phyloP scores from a whole-genome alignment of 2,329 filamentous ascomycete species.

The Tolypocladium endophyticum region DNA sequence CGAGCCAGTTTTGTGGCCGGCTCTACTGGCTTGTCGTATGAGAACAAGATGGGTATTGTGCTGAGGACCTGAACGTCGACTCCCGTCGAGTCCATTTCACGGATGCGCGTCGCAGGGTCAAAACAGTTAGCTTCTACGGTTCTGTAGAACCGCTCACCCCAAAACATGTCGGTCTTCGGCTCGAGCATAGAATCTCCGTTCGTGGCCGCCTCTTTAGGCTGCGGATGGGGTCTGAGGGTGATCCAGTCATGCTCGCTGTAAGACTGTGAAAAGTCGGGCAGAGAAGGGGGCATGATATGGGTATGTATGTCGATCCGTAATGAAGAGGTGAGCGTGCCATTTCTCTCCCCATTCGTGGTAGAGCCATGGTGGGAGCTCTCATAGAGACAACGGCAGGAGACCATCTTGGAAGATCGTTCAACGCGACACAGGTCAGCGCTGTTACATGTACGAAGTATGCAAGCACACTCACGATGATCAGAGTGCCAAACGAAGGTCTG shows the following conservation, averaged over 20 bases:
- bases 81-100: background rate
- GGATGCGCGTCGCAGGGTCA: background rate
- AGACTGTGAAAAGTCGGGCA: background rate
- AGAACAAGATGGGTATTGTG: background rate
- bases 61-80: background rate
- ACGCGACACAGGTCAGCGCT: background rate
- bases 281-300: background rate
- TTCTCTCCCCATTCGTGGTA: background rate
- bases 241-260: background rate
- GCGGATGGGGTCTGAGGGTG: background rate
- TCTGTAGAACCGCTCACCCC: background rate
- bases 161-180: background rate
- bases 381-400: background rate
- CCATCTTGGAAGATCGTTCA: background rate
- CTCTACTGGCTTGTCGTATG: background rate
- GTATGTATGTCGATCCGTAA: background rate
- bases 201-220: background rate
- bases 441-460: background rate
- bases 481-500: background rate
- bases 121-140: background rate
- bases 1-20: background rate
- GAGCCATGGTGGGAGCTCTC: background rate
- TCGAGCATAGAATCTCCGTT: background rate
- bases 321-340: background rate
- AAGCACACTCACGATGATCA: no score